Conservation (phyloP, 1,139 yeast species). For the Trichomonascaceae sp. region DNA sequence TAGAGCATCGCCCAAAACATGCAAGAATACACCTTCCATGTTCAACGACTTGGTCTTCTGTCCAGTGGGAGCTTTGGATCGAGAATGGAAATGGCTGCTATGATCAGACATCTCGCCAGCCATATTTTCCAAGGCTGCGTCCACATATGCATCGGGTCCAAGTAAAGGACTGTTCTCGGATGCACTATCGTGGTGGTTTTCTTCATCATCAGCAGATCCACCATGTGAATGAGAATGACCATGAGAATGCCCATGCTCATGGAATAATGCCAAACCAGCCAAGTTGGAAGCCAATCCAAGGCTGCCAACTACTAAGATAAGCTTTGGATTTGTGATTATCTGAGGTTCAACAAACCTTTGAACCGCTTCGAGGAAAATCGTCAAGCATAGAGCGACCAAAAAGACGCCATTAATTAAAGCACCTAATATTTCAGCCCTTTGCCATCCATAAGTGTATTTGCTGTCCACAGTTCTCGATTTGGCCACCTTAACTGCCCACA, state of each 20-base stretch:
- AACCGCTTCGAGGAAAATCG: constrained; percentile 86
- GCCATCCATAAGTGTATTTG: constrained; percentile 92
- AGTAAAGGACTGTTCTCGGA: constrained; percentile 22
- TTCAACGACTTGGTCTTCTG: constrained; percentile 60
- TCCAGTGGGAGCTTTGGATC: constrained; percentile 24
- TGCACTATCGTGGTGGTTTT: constrained; percentile 9
- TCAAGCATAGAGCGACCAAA: constrained; percentile 82
- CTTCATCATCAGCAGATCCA: constrained; percentile 15
- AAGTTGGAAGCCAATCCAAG: constrained; percentile 80
- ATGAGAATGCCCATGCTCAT: constrained; percentile 62
- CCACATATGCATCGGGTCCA: constrained; percentile 6
- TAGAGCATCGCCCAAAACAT: constrained; percentile 91
- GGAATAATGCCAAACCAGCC: constrained; percentile 79
- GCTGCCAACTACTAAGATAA: constrained; percentile 73
- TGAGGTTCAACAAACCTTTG: constrained; percentile 84
- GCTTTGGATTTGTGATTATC: constrained; percentile 68
- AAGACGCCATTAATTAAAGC: constrained; percentile 93
- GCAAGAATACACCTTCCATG: constrained; percentile 96
- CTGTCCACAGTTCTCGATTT: constrained; percentile 79
- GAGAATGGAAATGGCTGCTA: constrained; percentile 36
- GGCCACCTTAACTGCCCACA: constrained; percentile 95
- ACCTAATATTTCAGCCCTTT: constrained; percentile 93
- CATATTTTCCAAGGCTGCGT: constrained; percentile 6
- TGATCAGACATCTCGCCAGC: constrained; percentile 21
- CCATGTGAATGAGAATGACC: constrained; percentile 37